phyloP scores from a whole-genome alignment of 192 early-diverging fungal species.

The Cladochytrium replicatum region DNA sequence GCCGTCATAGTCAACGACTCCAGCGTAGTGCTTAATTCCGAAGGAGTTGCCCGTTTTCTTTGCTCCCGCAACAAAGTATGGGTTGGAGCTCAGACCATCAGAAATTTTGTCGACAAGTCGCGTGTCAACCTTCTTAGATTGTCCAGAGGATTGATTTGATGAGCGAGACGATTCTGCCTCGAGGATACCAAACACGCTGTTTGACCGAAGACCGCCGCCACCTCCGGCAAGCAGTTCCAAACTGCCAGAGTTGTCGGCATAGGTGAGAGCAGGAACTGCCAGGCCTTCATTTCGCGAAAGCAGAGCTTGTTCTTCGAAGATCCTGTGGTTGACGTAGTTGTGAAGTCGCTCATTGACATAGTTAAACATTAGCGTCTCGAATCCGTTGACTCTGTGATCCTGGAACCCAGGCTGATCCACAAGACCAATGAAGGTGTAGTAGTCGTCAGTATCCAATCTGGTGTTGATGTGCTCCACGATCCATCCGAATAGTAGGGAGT shows the following conservation, averaged over 20 bases:
- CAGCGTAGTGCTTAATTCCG: slow-evolving; percentile 66
- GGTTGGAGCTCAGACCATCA: slow-evolving; percentile 15
- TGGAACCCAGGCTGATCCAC: slow-evolving; percentile 71
- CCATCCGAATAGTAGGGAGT: slow-evolving; percentile 79
- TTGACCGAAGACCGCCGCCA: background rate
- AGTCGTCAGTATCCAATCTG: slow-evolving; percentile 58
- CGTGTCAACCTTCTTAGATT: slow-evolving; percentile 8
- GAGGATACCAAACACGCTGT: slow-evolving; percentile 6
- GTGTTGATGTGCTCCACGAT: slow-evolving; percentile 87
- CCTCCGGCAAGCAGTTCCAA: slow-evolving; percentile 44
- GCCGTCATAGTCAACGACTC: slow-evolving; percentile 66
- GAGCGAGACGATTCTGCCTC: slow-evolving; percentile 7
- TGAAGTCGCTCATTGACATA: slow-evolving; percentile 49
- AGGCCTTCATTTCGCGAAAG: no score
- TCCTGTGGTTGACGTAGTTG: slow-evolving; percentile 44
- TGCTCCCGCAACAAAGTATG: slow-evolving; percentile 6
- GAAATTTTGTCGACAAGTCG: slow-evolving; percentile 17
- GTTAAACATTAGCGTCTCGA: slow-evolving; percentile 42
- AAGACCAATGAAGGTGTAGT: slow-evolving; percentile 78
- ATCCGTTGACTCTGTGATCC: slow-evolving; percentile 17
- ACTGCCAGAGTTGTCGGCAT: slow-evolving; percentile 40
- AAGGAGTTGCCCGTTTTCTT: slow-evolving; percentile 22
- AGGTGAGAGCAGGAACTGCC: background rate
- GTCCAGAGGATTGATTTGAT: no score
- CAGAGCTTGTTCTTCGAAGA: slow-evolving; percentile 51